Evolutionary conservation across 306 rosid species (phyloP).

Genomic region (Citrullus amarus): DNA sequence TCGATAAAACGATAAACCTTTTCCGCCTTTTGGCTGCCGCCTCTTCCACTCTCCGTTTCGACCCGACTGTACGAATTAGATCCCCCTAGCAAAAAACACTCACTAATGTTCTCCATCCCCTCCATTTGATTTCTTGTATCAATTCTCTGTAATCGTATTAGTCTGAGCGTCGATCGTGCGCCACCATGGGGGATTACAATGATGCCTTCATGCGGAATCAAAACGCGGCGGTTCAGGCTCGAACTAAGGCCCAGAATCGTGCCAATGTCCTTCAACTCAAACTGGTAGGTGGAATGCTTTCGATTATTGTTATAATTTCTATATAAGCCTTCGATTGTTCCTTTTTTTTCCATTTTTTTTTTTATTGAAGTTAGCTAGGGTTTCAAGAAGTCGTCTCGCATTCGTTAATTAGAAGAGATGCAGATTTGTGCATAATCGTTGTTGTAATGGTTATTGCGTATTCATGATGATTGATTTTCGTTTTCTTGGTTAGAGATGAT

Average conservation of each 20-base stretch:
- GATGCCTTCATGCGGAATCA: constrained; percentile 92
- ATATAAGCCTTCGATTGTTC: not conserved
- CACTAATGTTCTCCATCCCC: constrained; percentile 4
- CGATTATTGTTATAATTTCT: not conserved
- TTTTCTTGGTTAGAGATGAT: not conserved
- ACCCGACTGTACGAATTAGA: constrained; percentile 17
- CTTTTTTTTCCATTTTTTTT: not conserved
- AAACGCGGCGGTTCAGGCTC: constrained; percentile 99
- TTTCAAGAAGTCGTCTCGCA: not conserved
- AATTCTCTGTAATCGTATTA: not conserved
- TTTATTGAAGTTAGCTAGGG: constrained; percentile 19
- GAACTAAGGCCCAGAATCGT: constrained; percentile 93
- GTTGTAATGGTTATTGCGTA: not conserved
- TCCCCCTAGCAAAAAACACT: constrained; percentile 14
- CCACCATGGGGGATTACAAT: constrained; percentile 71
- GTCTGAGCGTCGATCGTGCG: constrained; percentile 12
- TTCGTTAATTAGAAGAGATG: not conserved
- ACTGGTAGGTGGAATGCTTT: constrained; percentile 36
- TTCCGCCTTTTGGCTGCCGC: constrained; percentile 2
- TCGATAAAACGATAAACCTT: not conserved
- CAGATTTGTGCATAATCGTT: not conserved
- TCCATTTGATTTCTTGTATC: constrained; percentile 2
- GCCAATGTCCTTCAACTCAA: constrained; percentile 96
- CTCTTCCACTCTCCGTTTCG: not conserved
- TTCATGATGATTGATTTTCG: not conserved